A percentile compares a stretch with the other conserved stretches of the same genome.
phyloP scores from a whole-genome alignment of 192 early-diverging fungal genomes.

The Podila epicladia region DNA sequence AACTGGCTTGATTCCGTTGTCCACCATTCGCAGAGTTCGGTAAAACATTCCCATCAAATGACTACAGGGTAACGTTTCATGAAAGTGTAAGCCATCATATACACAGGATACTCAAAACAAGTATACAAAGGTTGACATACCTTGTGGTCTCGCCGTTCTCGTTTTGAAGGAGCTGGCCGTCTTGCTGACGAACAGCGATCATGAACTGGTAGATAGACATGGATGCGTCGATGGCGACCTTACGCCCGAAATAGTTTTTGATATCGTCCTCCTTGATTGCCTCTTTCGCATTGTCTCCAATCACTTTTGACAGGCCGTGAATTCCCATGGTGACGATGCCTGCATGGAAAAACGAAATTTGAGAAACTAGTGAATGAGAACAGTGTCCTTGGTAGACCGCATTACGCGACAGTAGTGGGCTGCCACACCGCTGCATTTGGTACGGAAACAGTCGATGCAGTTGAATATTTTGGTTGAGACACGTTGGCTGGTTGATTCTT shows the following conservation, averaged over 20 bases:
- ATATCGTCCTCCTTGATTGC: constrained; percentile 87
- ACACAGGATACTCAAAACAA: background rate
- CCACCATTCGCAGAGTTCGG: constrained; percentile 95
- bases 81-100: background rate
- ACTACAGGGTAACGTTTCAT: constrained; percentile 49
- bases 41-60: constrained; percentile 98
- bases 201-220: constrained; percentile 99
- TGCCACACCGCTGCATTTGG: too few species aligned
- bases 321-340: constrained; percentile 74
- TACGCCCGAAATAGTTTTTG: constrained; percentile 91
- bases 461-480: too few species aligned
- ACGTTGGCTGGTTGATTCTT: too few species aligned
- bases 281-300: constrained; percentile 88
- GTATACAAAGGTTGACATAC: constrained; percentile 37
- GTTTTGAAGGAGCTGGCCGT: constrained; percentile 91
- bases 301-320: constrained; percentile 90
- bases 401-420: too few species aligned
- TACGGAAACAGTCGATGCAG: too few species aligned
- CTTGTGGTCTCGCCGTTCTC: constrained; percentile 93
- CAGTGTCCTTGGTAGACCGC: background rate
- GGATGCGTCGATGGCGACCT: constrained; percentile 97
- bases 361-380: background rate
- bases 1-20: constrained; percentile 94
- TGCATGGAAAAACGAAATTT: constrained; percentile 12
- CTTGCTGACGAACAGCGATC: constrained; percentile 89